Evolutionary conservation across 371 early-diverging fungal genomes (phyloP).

Genomic region (Saksenaea oblongispora): DNA sequence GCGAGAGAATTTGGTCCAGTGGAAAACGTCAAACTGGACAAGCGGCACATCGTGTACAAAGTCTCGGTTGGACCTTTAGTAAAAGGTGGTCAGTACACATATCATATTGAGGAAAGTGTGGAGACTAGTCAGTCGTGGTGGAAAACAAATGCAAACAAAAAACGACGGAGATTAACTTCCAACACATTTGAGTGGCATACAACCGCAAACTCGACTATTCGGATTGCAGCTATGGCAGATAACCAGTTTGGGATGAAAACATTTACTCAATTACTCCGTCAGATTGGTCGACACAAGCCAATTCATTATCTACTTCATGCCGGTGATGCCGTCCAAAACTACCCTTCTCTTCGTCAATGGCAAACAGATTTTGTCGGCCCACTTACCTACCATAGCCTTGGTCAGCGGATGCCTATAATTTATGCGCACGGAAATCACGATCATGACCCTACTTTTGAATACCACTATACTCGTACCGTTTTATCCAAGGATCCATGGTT

Average conservation of each 20-base stretch:
- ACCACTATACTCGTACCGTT: constrained; percentile 47
- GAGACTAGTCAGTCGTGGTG: background rate
- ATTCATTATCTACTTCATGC: constrained; percentile 63
- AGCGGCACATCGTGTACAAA: constrained; percentile 52
- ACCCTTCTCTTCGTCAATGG: constrained; percentile 65
- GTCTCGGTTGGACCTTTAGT: constrained; percentile 48
- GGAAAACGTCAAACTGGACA: constrained; percentile 36
- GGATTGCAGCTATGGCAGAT: constrained; percentile 61
- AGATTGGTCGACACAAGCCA: constrained; percentile 36
- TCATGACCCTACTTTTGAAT: constrained; percentile 50
- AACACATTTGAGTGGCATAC: constrained; percentile 35
- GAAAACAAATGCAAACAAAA: constrained; percentile 12
- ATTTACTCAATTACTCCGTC: constrained; percentile 50
- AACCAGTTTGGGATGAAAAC: constrained; percentile 62
- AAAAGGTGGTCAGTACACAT: constrained; percentile 33
- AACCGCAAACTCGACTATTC: constrained; percentile 35
- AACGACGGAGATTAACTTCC: constrained; percentile 26
- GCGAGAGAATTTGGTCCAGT: constrained; percentile 18
- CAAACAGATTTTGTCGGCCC: constrained; percentile 74
- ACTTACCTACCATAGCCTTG: constrained; percentile 54
- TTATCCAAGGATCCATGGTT: constrained; percentile 52
- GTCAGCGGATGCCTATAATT: constrained; percentile 63
- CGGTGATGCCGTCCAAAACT: constrained; percentile 69
- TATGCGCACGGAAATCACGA: constrained; percentile 83
- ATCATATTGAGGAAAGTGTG: constrained; percentile 22